phyloP scores from a whole-genome alignment of 768 basidiomycete species.

The Daedaleopsis sinensis region DNA sequence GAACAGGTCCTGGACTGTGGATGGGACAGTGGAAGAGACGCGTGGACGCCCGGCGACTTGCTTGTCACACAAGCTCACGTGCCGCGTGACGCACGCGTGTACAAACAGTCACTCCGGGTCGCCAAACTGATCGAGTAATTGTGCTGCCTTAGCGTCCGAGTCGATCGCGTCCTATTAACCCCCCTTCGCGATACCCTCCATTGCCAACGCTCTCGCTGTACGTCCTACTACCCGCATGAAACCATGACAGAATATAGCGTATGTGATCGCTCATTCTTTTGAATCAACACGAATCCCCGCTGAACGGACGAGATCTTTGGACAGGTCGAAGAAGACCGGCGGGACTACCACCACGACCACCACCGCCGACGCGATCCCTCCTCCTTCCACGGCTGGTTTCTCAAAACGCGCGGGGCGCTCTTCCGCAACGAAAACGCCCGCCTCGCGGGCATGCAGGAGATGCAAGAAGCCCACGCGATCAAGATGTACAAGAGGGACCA shows the following conservation, averaged over 20 bases:
- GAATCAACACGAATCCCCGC: too few relatives aligned
- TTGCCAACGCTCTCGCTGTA: not conserved
- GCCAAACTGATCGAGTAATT: not conserved
- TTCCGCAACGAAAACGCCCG: slow-evolving; percentile 62
- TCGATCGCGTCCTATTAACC: too few relatives aligned
- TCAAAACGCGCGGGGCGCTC: slow-evolving; percentile 77
- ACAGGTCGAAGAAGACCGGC: not conserved
- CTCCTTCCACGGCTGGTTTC: slow-evolving; percentile 75
- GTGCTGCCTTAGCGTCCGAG: too few relatives aligned
- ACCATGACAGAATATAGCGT: slow-evolving; percentile 2
- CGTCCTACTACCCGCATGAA: not conserved
- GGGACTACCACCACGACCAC: slow-evolving; percentile 14
- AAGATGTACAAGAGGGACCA: slow-evolving; percentile 34
- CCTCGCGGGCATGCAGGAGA: slow-evolving; percentile 66
- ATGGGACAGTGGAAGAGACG: too few relatives aligned
- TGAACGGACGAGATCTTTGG: too few relatives aligned
- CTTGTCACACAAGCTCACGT: slow-evolving; percentile 20
- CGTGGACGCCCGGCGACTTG: too few relatives aligned
- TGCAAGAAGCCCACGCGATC: slow-evolving; percentile 53
- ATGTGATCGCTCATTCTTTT: slow-evolving; percentile 2
- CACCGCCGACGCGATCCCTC: slow-evolving; percentile 42
- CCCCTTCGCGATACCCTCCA: not conserved
- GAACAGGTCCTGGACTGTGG: too few relatives aligned
- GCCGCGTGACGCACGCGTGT: slow-evolving; percentile 19
- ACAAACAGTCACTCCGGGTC: slow-evolving; percentile 7